Evolutionary conservation across 2,329 filamentous ascomycete genomes (phyloP).

Genomic region (Penicillium janthinellum): DNA sequence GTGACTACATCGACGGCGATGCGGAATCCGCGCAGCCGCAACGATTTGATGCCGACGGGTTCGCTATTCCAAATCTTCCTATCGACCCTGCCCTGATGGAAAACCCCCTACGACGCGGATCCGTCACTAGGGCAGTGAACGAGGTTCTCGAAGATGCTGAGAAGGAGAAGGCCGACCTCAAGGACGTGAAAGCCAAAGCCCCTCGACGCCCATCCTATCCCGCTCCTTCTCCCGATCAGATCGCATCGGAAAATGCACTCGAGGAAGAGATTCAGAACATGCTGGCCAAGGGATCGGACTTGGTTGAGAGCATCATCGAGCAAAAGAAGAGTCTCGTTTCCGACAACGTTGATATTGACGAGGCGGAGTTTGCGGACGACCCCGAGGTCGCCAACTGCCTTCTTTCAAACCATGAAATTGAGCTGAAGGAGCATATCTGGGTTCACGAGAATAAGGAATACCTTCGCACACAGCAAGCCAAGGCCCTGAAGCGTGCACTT

Average conservation of each 20-base stretch:
- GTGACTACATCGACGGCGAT: conserved; percentile 36
- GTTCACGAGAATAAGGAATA: conserved; percentile 93
- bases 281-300: conserved; percentile 49
- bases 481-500: conserved; percentile 72
- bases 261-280: conserved; percentile 72
- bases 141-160: conserved; percentile 27
- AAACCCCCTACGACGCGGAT: conserved; percentile 21
- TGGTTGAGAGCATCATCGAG: conserved; percentile 34
- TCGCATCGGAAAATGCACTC: conserved; percentile 61
- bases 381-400: conserved; percentile 82
- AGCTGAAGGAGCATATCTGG: conserved; percentile 90
- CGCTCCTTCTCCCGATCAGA: conserved; percentile 61
- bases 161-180: conserved; percentile 22
- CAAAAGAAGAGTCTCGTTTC: conserved; percentile 54
- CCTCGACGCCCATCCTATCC: conserved; percentile 41
- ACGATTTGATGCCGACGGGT: conserved; percentile 67
- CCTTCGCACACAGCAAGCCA: conserved; percentile 82
- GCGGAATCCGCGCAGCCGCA: conserved; percentile 32
- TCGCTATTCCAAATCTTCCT: conserved; percentile 61
- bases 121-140: conserved; percentile 25
- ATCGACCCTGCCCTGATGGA: conserved; percentile 48
- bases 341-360: conserved; percentile 61
- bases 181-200: conserved; percentile 33
- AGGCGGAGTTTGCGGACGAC: conserved; percentile 85
- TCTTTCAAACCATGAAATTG: conserved; percentile 71